Evolutionary conservation across 805 yeast genomes (phyloP), one percentile per base, ranked within the genome.

Genomic region (Saccharomycopsis sp.): DNA sequence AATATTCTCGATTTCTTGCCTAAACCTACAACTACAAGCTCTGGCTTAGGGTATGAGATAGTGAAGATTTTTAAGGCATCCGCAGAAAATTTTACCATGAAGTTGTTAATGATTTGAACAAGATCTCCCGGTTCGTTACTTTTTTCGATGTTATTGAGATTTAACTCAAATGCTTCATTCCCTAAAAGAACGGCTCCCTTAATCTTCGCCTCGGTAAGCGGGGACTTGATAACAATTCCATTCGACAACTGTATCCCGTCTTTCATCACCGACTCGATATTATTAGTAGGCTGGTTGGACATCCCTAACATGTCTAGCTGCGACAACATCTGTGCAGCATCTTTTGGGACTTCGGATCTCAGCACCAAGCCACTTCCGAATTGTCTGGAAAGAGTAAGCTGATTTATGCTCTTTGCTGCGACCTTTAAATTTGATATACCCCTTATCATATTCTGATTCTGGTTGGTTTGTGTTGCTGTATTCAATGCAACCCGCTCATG

Each of bases 21-120:
- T 23, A 87, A 72, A 0, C 96, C 96, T 17, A 88, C 71, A 5
- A 87, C 84, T 53, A 87, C 64, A 52, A 89, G 74, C 66, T 89
- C 96, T 0, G 96, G 96, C 66, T 84, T 83, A 2, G 96, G 96
- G 68, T 84, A 82, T 1, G 86, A 69, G 3, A 83, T 72, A 19
- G 75, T 77, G 58, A 86, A 76, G 2, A 86, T 67, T 14, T 75
- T 74, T 24, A 84, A 70, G 0, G 79, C 70, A n/a, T 72, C 68
- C 15, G 70, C 70, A 57, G 74, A 71, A 54, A 86, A 74, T 38
- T 80, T 83, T 14, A 86, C 80, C n/a, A 83, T 70, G 52, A 85
- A 84, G 2, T 73, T 66, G 52, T 80, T 80, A 58, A 78, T 77
- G 1, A 83, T 80, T n/a, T 70, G 22, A 24, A 58, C 22, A 53